A percentile compares a stretch with the other conserved stretches of the same genome.
Evolutionary conservation across 192 early-diverging fungal genomes (phyloP).

Genomic region (Oehlia diaphana): DNA sequence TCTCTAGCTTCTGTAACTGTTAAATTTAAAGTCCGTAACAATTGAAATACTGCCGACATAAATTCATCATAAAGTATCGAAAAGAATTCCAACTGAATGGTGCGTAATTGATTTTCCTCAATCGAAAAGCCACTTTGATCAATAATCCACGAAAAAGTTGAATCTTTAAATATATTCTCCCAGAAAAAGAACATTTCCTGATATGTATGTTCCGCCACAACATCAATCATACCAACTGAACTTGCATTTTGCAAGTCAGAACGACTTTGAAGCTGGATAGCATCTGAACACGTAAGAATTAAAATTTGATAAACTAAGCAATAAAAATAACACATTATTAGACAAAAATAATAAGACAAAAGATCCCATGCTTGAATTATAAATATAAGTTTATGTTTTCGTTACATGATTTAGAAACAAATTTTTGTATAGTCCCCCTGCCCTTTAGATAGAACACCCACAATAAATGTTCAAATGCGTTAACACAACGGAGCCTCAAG

Average conservation of each 20-base stretch:
- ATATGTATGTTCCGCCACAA: slow-evolving; percentile 41
- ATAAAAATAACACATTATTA: neutral
- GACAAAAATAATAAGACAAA: neutral
- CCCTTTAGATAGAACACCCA: slow-evolving; percentile 51
- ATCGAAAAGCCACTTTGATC: neutral
- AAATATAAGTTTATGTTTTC: neutral
- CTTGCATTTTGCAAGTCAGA: neutral
- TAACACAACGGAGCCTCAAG: slow-evolving; percentile 45
- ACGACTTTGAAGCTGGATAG: neutral
- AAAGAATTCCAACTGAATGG: slow-evolving; percentile 31
- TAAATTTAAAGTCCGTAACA: slow-evolving; percentile 44
- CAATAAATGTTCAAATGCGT: slow-evolving; percentile 55
- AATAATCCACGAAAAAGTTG: slow-evolving; percentile 9
- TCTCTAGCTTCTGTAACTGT: slow-evolving; percentile 30
- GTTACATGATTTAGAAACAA: slow-evolving; percentile 44
- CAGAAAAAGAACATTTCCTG: slow-evolving; percentile 60
- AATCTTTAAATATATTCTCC: slow-evolving; percentile 55
- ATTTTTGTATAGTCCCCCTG: slow-evolving; percentile 42
- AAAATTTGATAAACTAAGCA: slow-evolving; percentile 30
- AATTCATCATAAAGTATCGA: slow-evolving; percentile 57
- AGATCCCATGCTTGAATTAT: neutral
- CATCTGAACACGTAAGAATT: slow-evolving; percentile 34
- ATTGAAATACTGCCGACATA: slow-evolving; percentile 39
- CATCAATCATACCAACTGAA: slow-evolving; percentile 11
- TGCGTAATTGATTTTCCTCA: slow-evolving; percentile 29